A percentile compares a stretch with the other conserved stretches of the same genome.
Conservation (phyloP, 768 basidiomycete species). For the Boletus bicolor region DNA sequence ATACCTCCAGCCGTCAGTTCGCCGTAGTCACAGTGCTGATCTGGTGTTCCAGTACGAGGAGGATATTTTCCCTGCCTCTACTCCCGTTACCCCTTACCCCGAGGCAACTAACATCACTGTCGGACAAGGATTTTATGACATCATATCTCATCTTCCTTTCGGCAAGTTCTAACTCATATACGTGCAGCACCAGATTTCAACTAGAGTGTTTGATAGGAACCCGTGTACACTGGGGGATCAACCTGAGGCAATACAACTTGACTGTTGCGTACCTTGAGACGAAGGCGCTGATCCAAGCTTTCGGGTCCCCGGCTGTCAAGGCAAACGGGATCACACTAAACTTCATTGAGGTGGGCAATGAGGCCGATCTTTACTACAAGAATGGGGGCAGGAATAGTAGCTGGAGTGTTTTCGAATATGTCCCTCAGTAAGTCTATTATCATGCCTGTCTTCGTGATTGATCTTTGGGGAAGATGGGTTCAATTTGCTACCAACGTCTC, state of each 20-base stretch:
- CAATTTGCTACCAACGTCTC: slow-evolving; percentile 49
- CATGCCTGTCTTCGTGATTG: neutral
- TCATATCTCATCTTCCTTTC: slow-evolving; percentile 49
- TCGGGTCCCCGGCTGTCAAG: slow-evolving; percentile 39
- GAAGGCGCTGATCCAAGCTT: slow-evolving; percentile 46
- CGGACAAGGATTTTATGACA: slow-evolving; percentile 53
- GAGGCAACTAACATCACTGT: slow-evolving; percentile 61
- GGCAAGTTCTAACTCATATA: slow-evolving; percentile 30
- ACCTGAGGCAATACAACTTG: slow-evolving; percentile 53
- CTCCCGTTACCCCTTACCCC: slow-evolving; percentile 55
- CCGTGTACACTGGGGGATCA: slow-evolving; percentile 64
- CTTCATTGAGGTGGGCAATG: slow-evolving; percentile 61
- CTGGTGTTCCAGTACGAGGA: slow-evolving; percentile 39
- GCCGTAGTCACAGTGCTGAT: neutral
- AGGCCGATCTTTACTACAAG: slow-evolving; percentile 51
- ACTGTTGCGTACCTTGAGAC: slow-evolving; percentile 49
- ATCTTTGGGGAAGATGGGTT: slow-evolving; percentile 44
- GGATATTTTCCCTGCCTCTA: slow-evolving; percentile 47
- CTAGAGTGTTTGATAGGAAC: slow-evolving; percentile 41
- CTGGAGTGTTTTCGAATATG: slow-evolving; percentile 45
- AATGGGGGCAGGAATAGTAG: slow-evolving; percentile 41
- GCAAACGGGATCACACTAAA: slow-evolving; percentile 46
- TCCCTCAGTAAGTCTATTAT: slow-evolving; percentile 42
- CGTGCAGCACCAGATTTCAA: neutral
- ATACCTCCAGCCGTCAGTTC: neutral